phyloP scores from a whole-genome alignment of 2,329 filamentous ascomycete species.

The Blastomyces emzantsi region DNA sequence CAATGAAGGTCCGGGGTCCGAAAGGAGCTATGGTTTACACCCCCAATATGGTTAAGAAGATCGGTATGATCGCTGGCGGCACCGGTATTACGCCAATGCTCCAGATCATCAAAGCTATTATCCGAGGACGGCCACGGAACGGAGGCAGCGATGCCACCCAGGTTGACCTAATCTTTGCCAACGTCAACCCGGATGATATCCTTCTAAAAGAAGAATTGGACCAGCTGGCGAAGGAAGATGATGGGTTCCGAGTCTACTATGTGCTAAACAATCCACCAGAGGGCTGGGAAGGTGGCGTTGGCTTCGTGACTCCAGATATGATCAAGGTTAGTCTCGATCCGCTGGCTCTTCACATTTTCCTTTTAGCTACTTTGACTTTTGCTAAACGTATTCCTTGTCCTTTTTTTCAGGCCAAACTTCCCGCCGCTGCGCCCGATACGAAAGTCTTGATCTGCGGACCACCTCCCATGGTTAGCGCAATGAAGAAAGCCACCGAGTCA shows the following conservation, averaged over 20 bases:
- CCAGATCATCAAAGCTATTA: slow-evolving; percentile 85
- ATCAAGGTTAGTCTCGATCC: slow-evolving; percentile 57
- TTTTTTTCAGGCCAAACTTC: slow-evolving; percentile 45
- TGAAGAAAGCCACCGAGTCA: slow-evolving; percentile 90
- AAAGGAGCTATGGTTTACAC: slow-evolving; percentile 98
- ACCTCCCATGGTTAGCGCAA: slow-evolving; percentile 89
- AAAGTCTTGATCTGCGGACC: slow-evolving; percentile 94
- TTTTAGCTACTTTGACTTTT: not conserved
- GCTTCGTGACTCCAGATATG: slow-evolving; percentile 93
- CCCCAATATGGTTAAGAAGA: slow-evolving; percentile 91
- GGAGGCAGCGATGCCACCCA: slow-evolving; percentile 73
- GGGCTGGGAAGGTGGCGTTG: slow-evolving; percentile 84
- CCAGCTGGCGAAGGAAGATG: slow-evolving; percentile 63
- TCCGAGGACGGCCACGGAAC: slow-evolving; percentile 58
- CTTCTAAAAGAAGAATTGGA: slow-evolving; percentile 89
- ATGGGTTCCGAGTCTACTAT: slow-evolving; percentile 80
- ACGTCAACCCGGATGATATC: slow-evolving; percentile 88
- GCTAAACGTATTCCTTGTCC: slow-evolving; percentile 19
- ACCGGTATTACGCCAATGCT: slow-evolving; percentile 99
- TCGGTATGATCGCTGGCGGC: slow-evolving; percentile 96
- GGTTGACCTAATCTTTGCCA: slow-evolving; percentile 93
- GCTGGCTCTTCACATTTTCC: too few species aligned
- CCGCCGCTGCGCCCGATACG: slow-evolving; percentile 73
- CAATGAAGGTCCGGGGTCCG: slow-evolving; percentile 83
- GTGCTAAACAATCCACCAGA: slow-evolving; percentile 93